Evolutionary conservation across 371 early-diverging fungal species (phyloP).

Genomic region (Mortierella sp.): DNA sequence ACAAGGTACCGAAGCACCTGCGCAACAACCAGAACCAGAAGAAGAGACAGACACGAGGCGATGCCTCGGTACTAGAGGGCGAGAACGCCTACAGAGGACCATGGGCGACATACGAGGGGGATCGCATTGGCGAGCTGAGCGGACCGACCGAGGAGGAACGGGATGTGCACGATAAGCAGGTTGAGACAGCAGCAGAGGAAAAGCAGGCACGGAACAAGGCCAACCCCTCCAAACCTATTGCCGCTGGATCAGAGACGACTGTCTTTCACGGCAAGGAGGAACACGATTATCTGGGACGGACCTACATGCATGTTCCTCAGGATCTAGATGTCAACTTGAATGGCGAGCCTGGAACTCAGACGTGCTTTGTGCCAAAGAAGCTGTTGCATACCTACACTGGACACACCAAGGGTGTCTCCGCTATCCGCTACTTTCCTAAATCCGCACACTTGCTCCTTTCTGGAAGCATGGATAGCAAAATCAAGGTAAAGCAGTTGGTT

Average conservation of each 20-base stretch:
- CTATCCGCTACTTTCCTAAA: constrained; percentile 90
- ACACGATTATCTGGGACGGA: constrained; percentile 92
- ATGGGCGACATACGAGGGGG: constrained; percentile 95
- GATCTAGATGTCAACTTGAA: constrained; percentile 85
- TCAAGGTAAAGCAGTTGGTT: constrained; percentile 74
- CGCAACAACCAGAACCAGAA: constrained; percentile 67
- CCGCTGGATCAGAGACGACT: constrained; percentile 73
- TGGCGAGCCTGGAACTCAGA: constrained; percentile 82
- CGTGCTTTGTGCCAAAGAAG: constrained; percentile 90
- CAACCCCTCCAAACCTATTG: constrained; percentile 51
- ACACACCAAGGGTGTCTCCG: constrained; percentile 93
- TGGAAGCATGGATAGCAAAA: constrained; percentile 92
- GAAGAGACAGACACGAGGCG: constrained; percentile 85
- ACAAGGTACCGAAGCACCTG: constrained; percentile 64
- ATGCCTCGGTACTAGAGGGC: constrained; percentile 81
- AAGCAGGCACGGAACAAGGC: constrained; percentile 35
- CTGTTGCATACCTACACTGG: constrained; percentile 94
- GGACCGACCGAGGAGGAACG: constrained; percentile 72
- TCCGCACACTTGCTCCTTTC: constrained; percentile 93
- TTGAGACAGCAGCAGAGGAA: constrained; percentile 42
- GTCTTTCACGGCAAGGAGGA: constrained; percentile 84
- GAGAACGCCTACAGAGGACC: constrained; percentile 91
- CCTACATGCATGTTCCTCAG: constrained; percentile 94
- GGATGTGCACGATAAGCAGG: constrained; percentile 39
- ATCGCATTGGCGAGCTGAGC: constrained; percentile 69